Evolutionary conservation across 2,329 filamentous ascomycete genomes (phyloP).

Genomic region (Colletotrichum noveboracense): DNA sequence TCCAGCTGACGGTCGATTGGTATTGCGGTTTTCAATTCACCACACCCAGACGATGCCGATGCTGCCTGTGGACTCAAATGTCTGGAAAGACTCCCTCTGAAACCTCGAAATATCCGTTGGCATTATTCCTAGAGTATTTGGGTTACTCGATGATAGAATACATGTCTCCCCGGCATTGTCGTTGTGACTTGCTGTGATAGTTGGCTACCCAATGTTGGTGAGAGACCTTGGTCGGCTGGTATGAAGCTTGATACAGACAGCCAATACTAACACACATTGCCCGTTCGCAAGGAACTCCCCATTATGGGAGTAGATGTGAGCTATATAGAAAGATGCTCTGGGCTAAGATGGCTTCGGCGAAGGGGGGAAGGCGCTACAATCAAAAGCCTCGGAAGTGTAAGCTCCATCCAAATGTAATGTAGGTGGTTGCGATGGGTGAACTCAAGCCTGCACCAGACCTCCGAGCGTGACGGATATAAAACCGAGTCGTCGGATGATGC

Average conservation of each 20-base stretch:
- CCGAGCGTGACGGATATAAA: rapidly evolving
- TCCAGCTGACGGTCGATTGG: too few relatives aligned
- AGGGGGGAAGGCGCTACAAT: background rate
- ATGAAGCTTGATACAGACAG: rapidly evolving
- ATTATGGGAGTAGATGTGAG: background rate
- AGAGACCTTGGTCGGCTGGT: background rate
- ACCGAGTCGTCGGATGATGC: rapidly evolving
- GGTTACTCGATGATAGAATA: too few relatives aligned
- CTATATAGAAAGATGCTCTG: background rate
- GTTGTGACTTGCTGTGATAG: rapidly evolving
- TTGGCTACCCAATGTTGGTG: rapidly evolving
- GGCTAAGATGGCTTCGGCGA: background rate
- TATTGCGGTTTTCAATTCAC: too few relatives aligned
- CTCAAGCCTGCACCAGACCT: rapidly evolving
- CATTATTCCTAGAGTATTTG: too few relatives aligned
- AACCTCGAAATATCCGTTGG: background rate
- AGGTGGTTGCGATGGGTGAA: rapidly evolving
- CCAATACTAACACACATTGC: rapidly evolving
- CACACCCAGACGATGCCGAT: too few relatives aligned
- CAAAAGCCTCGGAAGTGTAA: background rate
- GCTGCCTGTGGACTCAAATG: background rate
- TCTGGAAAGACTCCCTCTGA: rapidly evolving
- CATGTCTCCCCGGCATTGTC: rapidly evolving
- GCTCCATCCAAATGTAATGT: background rate
- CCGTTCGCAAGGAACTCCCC: rapidly evolving